Evolutionary conservation across 306 rosid genomes (phyloP), one percentile per base, ranked within the genome.

Genomic region (Vachellia collinsii): DNA sequence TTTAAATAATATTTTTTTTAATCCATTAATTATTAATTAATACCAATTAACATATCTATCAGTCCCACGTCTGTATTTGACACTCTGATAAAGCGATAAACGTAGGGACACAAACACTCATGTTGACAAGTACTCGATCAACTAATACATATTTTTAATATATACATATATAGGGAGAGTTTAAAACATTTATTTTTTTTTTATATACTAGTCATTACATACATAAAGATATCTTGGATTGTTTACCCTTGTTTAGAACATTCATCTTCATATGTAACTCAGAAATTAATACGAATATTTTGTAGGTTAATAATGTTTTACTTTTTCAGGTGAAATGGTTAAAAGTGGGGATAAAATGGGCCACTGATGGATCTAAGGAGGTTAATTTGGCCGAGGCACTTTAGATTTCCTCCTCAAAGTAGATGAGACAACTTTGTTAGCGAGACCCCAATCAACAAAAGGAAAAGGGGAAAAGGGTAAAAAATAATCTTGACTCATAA

Each of bases 381-480:
- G 86, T 85, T 83, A 78, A 87, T 87, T 81, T 84, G 79, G 69
- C 69, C 19, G 81, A 85, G 88, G 13, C 12, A 84, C 88, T 87
- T 84, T 87, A 85, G 83, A 54, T 54, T 86, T 90, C 83, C 83
- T 80, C 77, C 88, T 87, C 91, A 86, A 86, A 87, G 94, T 89
- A 87, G 75, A 86, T 83, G 90, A 85, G 93, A 90, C 93, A 90
- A 89, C 94, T 89, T 90, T 89, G 92, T 82, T 86, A 81, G 82
- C 77, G 88, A 88, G 94, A 84, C 86, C 94, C 91, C 94, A 86
- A 78, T 82, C 84, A 86, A 69, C 61, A 86, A 87, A 89, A 87
- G 73, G 75, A 78, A 83, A 88, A 86, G 74, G 84, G 83, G 1
- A 53, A 77, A 91, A 83, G 68, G 84, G 80, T 1, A 77, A 87